Percentiles rank a stretch among this genome's conserved stretches.
phyloP scores from a whole-genome alignment of 148 eudicot genomes.

The Chenopodium quinoa region DNA sequence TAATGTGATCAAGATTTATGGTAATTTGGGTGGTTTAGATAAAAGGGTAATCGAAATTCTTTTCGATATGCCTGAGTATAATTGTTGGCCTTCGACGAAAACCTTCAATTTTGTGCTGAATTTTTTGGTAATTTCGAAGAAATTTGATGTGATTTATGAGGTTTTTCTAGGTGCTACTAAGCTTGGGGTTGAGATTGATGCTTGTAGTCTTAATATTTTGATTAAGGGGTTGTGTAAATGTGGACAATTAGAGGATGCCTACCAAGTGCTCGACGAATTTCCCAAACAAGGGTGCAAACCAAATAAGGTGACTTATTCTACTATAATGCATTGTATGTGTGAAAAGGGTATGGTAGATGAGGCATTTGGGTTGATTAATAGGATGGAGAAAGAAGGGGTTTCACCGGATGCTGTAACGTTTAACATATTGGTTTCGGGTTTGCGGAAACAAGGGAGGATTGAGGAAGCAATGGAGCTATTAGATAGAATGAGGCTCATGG shows the following conservation, averaged over 20 bases:
- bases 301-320: constrained; percentile 66
- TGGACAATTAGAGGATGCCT: constrained; percentile 64
- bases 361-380: constrained; percentile 59
- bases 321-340: constrained; percentile 69
- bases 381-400: constrained; percentile 72
- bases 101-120: constrained; percentile 78
- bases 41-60: constrained; percentile 62
- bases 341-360: constrained; percentile 54
- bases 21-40: constrained; percentile 59
- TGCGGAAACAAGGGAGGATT: constrained; percentile 57
- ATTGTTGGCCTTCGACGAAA: constrained; percentile 65
- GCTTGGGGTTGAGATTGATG: constrained; percentile 68
- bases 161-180: constrained; percentile 48
- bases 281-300: constrained; percentile 56
- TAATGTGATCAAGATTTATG: constrained; percentile 61
- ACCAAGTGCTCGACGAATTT: constrained; percentile 81
- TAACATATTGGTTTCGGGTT: constrained; percentile 61
- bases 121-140: constrained; percentile 56
- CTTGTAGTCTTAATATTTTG: constrained; percentile 71
- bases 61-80: constrained; percentile 63
- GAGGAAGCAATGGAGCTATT: constrained; percentile 66
- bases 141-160: constrained; percentile 54
- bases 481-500: constrained; percentile 57
- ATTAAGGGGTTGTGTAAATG: constrained; percentile 69
- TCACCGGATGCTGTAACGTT: constrained; percentile 59